Evolutionary conservation across 768 basidiomycete genomes (phyloP), one percentile per base, ranked within the genome.

Genomic region (Crepidotus variabilis): DNA sequence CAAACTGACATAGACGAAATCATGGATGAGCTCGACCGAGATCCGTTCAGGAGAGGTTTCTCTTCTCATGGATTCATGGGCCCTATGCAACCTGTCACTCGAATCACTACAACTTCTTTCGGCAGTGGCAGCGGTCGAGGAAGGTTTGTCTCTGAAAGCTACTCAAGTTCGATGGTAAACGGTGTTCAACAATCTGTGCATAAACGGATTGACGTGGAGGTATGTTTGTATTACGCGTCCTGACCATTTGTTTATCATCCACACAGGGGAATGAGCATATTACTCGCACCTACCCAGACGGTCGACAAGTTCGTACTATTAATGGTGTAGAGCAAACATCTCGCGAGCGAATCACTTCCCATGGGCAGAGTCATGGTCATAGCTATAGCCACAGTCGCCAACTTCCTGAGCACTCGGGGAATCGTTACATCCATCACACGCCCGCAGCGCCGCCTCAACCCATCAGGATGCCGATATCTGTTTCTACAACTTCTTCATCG

Each of bases 211-310:
- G 88, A 92, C 63, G 76, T 73, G 39, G 67, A 84, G 35, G 90
- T 90, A 63, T 61, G 85, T 69, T 32, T 28, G 28, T 22, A 13
- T 13, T 16, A 39, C 43, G 47, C 33, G 14, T 45, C 39, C 32
- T 48, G 34, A 28, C 35, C 51, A 36, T 16, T 52, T 52, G 43
- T 28, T 33, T 54, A 65, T 45, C 47, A 56, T 55, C 32, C 61
- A 21, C 22, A 47, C 2, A 92, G 89, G 90, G 90, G 2, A 89
- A 89, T 60, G 87, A 89, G 62, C 87, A 90, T 66, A 72, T 87
- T 48, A 84, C 79, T 11, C 82, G 83, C 51, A 83, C 76, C 7
- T 81, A 79, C 55, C 81, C 85, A 5, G 87, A 91, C 54, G 90
- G 90, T 8, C 80, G 81, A 45, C 78, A 88, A 64, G 72, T 83